Evolutionary conservation across 305 asterid species (phyloP), one percentile per base, ranked within the genome.

Genomic region (Fraxinus albicans): DNA sequence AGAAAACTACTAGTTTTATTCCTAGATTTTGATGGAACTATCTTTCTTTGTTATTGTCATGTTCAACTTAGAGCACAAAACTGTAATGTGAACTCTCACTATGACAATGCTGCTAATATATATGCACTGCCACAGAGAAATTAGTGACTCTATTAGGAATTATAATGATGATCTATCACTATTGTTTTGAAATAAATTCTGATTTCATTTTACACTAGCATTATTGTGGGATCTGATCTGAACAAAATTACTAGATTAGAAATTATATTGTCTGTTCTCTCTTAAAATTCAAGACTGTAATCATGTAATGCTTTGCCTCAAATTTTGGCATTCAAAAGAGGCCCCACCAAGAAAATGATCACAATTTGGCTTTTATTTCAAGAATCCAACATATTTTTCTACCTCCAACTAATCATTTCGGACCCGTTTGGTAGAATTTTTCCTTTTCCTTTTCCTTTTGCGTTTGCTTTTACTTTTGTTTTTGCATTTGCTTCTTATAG

Each of bases 331-430:
- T 60, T 34, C 27, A 82, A 65, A 70, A 70, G 63, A 79, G 58
- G 70, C 67, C 35, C 88, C 86, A 84, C 80, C 40, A 73, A 38
- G 58, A 78, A 75, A 83, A 67, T 79, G 77, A 80, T 42, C 42
- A 67, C 36, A 19, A 70, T 17, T 25, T 33, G 77, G 55, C 86
- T 83, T 87, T 80, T 75, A 88, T 83, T 80, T 85, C 77, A 83
- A 80, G 80, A 83, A 85, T 79, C 80, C 86, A 80, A 80, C 23
- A 29, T n/a, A 29, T 29, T 69, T 9, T 29, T 50, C 7, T n/a
- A 50, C 6, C 60, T 50, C 60, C 60, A 50, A 15, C 58, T n/a
- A n/a, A 50, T 50, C 60, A 50, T 50, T 50, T 50, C 8, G 6
- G 7, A 47, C 7, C 60, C 60, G 7, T 15, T 15, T 4, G 21